A percentile compares a stretch with the other conserved stretches of the same genome.
phyloP scores from a whole-genome alignment of 768 basidiomycete genomes.

The Boletellus sp. region DNA sequence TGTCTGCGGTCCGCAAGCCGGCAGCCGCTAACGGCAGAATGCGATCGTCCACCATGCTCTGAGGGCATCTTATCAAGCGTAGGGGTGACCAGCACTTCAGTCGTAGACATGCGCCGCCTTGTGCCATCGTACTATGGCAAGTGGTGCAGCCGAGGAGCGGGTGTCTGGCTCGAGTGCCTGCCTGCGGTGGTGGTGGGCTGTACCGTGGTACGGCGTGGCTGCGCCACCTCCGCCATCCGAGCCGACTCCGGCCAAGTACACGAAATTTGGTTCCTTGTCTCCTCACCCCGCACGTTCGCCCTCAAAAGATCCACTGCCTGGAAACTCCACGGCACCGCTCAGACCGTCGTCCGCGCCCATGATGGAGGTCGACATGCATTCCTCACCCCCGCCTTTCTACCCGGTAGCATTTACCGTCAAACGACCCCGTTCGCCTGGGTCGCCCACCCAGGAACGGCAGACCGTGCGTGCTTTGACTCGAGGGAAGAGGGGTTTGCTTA shows the following conservation, averaged over 20 bases:
- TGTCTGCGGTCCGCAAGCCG: too few relatives aligned
- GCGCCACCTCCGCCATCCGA: slow-evolving; percentile 1
- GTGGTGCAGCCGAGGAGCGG: too few relatives aligned
- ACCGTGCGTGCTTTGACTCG: slow-evolving; percentile 35
- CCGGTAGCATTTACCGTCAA: slow-evolving; percentile 40
- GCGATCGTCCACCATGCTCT: too few relatives aligned
- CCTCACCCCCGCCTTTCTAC: slow-evolving; percentile 38
- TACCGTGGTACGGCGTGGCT: slow-evolving; percentile 4
- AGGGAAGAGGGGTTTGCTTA: not conserved
- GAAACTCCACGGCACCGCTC: not conserved
- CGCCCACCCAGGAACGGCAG: slow-evolving; percentile 50
- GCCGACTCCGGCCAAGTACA: not conserved
- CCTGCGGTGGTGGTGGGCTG: too few relatives aligned
- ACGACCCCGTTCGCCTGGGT: slow-evolving; percentile 58
- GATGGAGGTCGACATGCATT: slow-evolving; percentile 59
- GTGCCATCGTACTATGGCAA: too few relatives aligned
- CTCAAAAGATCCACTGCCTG: not conserved
- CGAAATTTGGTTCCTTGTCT: slow-evolving; percentile 1
- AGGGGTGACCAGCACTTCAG: too few relatives aligned
- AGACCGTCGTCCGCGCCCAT: slow-evolving; percentile 10
- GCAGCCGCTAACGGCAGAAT: too few relatives aligned
- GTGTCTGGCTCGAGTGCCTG: too few relatives aligned
- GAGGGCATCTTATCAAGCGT: too few relatives aligned
- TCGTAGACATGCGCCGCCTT: too few relatives aligned
- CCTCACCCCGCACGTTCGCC: not conserved